Conservation (phyloP, 2,329 filamentous ascomycete genomes). For the Hymenoscyphus fraxineus region DNA sequence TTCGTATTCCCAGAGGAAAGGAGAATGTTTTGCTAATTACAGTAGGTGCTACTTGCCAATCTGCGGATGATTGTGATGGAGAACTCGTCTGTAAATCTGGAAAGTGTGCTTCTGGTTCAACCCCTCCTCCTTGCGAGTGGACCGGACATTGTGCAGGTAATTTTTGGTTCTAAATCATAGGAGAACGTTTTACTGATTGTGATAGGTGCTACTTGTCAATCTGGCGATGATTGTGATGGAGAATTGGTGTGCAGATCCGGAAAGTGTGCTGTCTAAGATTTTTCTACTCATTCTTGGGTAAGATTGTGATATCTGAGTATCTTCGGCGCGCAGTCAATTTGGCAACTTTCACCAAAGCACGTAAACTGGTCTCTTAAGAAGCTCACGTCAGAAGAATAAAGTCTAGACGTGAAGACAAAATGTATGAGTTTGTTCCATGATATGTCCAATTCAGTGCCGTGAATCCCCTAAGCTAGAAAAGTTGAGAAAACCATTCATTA, state of each 20-base stretch:
- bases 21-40: not conserved
- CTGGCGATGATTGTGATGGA: conserved; percentile 16
- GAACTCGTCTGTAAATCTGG: conserved; percentile 15
- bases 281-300: not conserved
- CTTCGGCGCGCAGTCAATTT: not conserved
- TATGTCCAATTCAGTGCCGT: too few species aligned
- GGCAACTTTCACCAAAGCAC: not conserved
- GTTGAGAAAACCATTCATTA: too few species aligned
- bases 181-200: not conserved
- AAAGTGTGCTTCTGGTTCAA: conserved; percentile 13
- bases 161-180: not conserved
- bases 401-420: too few species aligned
- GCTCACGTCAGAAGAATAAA: too few species aligned
- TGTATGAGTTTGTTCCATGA: too few species aligned
- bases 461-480: too few species aligned
- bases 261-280: conserved; percentile 9
- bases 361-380: not conserved
- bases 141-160: conserved; percentile 20
- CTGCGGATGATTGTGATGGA: conserved; percentile 19
- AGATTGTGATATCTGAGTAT: not conserved
- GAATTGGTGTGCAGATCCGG: conserved; percentile 13
- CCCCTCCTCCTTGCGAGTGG: conserved; percentile 15
- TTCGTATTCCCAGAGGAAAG: not conserved
- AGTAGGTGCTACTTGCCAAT: conserved; percentile 14
- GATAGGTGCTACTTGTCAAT: conserved; percentile 13